A percentile compares a stretch with the other conserved stretches of the same genome.
These are phyloP conservation scores for Heritiera fomes DNA, from an alignment of 345 rosid genomes.

Conservation along the genomic window DNA sequence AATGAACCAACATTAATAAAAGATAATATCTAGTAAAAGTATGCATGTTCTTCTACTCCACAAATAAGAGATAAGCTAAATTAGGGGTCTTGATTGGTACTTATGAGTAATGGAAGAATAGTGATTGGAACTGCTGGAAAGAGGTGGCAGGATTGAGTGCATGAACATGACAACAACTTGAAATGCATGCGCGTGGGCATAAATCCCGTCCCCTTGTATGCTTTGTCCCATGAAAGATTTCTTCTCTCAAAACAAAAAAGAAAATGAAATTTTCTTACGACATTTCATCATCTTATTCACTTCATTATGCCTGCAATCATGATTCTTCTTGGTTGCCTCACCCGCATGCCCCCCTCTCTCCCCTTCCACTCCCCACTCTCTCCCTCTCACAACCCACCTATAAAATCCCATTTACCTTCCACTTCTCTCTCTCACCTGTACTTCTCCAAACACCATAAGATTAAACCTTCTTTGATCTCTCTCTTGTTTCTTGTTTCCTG, in stretches of 20 bases:
- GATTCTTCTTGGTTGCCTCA: slow-evolving; percentile 93
- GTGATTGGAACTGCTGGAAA: slow-evolving; percentile 16
- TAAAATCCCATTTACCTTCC: slow-evolving; percentile 35
- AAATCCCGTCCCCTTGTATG: slow-evolving; percentile 31
- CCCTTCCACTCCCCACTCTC: slow-evolving; percentile 1
- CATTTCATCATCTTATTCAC: slow-evolving; percentile 60
- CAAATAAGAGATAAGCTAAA: background rate
- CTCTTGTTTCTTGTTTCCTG: background rate
- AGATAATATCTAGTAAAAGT: too few species aligned
- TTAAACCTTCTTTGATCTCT: background rate
- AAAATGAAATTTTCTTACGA: slow-evolving; percentile 14
- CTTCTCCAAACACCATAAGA: slow-evolving; percentile 8
- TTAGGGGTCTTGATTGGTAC: slow-evolving; percentile 26
- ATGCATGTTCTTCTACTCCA: background rate
- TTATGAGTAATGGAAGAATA: slow-evolving; percentile 30
- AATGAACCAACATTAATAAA: too few species aligned
- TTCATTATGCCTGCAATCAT: slow-evolving; percentile 95
- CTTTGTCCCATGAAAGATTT: slow-evolving; percentile 36
- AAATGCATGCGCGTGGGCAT: slow-evolving; percentile 60
- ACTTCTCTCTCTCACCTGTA: slow-evolving; percentile 44
- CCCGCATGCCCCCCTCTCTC: slow-evolving; percentile 78
- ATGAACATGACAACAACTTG: slow-evolving; percentile 7
- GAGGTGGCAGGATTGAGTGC: background rate
- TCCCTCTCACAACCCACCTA: slow-evolving; percentile 38
- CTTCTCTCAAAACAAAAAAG: background rate